These are phyloP conservation scores for Hortiboletus rubellus DNA, from an alignment of 1,284 basidiomycete genomes.

Conservation along the genomic window DNA sequence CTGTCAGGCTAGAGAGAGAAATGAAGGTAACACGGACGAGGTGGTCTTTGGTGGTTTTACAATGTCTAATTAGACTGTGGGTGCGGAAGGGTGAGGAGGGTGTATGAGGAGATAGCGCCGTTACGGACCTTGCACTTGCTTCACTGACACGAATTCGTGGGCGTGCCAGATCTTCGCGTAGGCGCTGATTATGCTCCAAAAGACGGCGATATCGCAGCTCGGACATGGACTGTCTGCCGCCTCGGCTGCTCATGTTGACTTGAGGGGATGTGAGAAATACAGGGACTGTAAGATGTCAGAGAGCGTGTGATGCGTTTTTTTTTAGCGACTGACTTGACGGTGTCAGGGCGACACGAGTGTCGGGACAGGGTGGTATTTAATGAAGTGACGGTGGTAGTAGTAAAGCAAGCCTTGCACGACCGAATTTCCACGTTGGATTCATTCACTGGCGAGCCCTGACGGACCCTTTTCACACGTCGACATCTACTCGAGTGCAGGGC, in stretches of 20 bases:
- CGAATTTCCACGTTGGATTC: slow-evolving; percentile 11
- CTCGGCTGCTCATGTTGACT: slow-evolving; percentile 56
- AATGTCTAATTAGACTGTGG: slow-evolving; percentile 83
- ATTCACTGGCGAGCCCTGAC: background rate
- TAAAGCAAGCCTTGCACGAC: slow-evolving; percentile 12
- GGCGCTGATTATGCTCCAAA: slow-evolving; percentile 89
- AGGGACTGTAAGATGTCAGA: slow-evolving; percentile 11
- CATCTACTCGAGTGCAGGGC: slow-evolving; percentile 1
- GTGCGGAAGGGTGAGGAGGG: slow-evolving; percentile 10
- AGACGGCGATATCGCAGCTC: slow-evolving; percentile 94
- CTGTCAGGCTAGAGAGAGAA: background rate
- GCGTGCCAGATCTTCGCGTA: slow-evolving; percentile 87
- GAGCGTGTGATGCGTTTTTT: background rate
- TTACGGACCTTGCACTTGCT: slow-evolving; percentile 79
- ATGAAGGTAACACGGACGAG: slow-evolving; percentile 22
- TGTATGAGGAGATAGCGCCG: background rate
- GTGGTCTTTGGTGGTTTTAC: slow-evolving; percentile 85
- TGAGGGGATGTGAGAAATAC: slow-evolving; percentile 2
- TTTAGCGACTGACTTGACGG: slow-evolving; percentile 7
- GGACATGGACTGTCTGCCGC: slow-evolving; percentile 85
- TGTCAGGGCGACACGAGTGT: background rate
- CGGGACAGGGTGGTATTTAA: background rate
- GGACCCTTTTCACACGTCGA: slow-evolving; percentile 29
- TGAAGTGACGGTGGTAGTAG: slow-evolving; percentile 10
- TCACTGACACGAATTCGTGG: slow-evolving; percentile 89